phyloP scores from a whole-genome alignment of 257 asterid genomes.

The Solanum arcanum region DNA sequence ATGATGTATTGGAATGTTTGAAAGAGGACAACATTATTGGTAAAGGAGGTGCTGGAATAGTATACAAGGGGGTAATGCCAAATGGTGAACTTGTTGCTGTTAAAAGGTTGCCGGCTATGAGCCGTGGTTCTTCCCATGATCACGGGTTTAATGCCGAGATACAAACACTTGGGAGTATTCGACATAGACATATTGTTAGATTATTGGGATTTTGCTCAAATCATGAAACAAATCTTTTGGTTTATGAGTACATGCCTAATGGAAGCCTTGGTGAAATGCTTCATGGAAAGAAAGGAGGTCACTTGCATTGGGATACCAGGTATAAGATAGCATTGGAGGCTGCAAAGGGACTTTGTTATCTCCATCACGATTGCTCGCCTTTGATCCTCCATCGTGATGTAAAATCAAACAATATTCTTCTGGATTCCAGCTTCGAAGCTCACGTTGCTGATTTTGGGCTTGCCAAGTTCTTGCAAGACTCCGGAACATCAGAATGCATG shows the following conservation, averaged over 20 bases:
- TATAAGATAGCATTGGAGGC: constrained; percentile 16
- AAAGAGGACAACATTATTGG: constrained; percentile 90
- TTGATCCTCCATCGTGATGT: constrained; percentile 44
- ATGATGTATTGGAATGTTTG: constrained; percentile 66
- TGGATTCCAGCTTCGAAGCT: constrained; percentile 16
- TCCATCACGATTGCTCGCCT: constrained; percentile 21
- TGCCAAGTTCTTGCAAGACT: constrained; percentile 73
- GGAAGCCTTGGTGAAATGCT: constrained; percentile 20
- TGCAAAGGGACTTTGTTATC: constrained; percentile 20
- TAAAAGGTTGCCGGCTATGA: constrained; percentile 11
- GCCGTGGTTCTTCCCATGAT: constrained; percentile 17
- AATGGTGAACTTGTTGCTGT: constrained; percentile 14
- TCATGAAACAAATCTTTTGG: constrained; percentile 30
- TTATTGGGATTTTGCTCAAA: constrained; percentile 16
- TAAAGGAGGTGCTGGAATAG: constrained; percentile 96
- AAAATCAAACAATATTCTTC: constrained; percentile 54
- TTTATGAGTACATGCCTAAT: constrained; percentile 92
- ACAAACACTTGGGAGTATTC: constrained; percentile 17
- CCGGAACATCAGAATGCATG: constrained; percentile 32
- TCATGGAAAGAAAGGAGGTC: constrained; percentile 19
- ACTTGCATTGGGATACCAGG: constrained; percentile 18
- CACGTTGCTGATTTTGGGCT: constrained; percentile 23
- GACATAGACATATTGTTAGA: constrained; percentile 19
- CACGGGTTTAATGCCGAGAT: constrained; percentile 20
- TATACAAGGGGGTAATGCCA: constrained; percentile 50